Evolutionary conservation across 1,139 yeast species (phyloP), one percentile per base, ranked within the genome.

Genomic region (Diutina mesorugosa): DNA sequence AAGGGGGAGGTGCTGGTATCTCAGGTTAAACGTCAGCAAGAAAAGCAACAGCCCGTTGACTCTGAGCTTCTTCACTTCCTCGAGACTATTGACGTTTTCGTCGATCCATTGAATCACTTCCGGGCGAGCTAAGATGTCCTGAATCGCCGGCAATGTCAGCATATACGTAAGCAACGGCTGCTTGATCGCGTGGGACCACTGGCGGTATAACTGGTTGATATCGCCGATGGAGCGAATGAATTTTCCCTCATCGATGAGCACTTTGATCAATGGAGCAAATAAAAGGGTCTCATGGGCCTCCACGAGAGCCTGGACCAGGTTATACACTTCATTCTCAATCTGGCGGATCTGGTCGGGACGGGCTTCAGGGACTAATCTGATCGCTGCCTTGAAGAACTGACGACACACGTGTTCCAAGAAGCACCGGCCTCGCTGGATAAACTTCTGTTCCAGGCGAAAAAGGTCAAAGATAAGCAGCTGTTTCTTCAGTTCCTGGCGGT

Each of bases 381-480:
- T 86, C 73, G 72, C 83, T 70, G 62, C 84, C 74, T 62, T 70
- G 30, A 75, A 65, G 57, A 76, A 76, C 57, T 69, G 76, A 0
- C 80, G 80, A 0, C 74, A 79, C 6, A 74, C 79, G 12, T 65
- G 58, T 41, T 81, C 80, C 3, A 86, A 74, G 59, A 88, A 85
- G 7, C 87, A 81, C 60, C 77, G 76, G 2, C 91, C 85, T 64
- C 90, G 78, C 57, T 81, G 83, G 35, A 88, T 78, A 58, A 86
- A 87, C n/a, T 83, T 79, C 62, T 86, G 90, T 61, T 89, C 96
- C 56, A 84, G 80, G 58, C 85, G 76, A 45, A 90, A 80, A 54
- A 89, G 70, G 65, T 90, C 96, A 67, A 87, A 91, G 6, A 89
- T 79, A 55, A 85, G 83, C 56, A 89, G 85, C 66, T 90, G 96